Percentiles rank a stretch among this genome's conserved stretches.
Conservation (phyloP, 306 rosid species). For the Prunus davidiana region DNA sequence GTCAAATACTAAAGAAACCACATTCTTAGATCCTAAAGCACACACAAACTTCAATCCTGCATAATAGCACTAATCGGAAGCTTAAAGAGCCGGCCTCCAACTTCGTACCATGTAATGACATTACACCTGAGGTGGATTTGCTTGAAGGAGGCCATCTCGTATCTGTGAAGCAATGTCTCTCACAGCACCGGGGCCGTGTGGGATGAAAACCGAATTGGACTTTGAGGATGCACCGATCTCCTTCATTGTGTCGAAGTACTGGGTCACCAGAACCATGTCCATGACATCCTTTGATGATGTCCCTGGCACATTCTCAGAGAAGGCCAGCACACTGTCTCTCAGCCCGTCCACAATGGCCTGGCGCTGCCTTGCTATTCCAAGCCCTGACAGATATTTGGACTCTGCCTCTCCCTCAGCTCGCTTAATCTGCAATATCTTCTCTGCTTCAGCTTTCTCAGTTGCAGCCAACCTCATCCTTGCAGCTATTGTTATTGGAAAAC, state of each 20-base stretch:
- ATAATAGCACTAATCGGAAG: not conserved
- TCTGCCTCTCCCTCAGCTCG: constrained; percentile 60
- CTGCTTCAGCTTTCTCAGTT: constrained; percentile 52
- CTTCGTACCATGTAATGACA: not conserved
- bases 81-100: not conserved
- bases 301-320: constrained; percentile 50
- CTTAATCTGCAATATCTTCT: constrained; percentile 52
- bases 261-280: constrained; percentile 62
- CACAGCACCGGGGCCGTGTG: constrained; percentile 58
- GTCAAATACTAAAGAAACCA: not conserved
- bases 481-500: constrained; percentile 26
- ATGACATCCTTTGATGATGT: constrained; percentile 53
- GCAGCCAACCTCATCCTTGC: constrained; percentile 57
- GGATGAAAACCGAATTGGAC: constrained; percentile 50
- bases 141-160: constrained; percentile 57
- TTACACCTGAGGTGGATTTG: not conserved
- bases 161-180: constrained; percentile 48
- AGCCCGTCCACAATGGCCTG: constrained; percentile 60
- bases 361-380: constrained; percentile 58
- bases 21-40: not conserved
- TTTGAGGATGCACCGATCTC: constrained; percentile 52
- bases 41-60: not conserved
- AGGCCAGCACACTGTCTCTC: constrained; percentile 58
- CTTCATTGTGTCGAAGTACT: constrained; percentile 56
- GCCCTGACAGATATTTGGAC: constrained; percentile 50